Percentiles rank a stretch among this genome's conserved stretches.
phyloP scores from a whole-genome alignment of 2,329 filamentous ascomycete species.

The Byssoonygena ceratinophila region DNA sequence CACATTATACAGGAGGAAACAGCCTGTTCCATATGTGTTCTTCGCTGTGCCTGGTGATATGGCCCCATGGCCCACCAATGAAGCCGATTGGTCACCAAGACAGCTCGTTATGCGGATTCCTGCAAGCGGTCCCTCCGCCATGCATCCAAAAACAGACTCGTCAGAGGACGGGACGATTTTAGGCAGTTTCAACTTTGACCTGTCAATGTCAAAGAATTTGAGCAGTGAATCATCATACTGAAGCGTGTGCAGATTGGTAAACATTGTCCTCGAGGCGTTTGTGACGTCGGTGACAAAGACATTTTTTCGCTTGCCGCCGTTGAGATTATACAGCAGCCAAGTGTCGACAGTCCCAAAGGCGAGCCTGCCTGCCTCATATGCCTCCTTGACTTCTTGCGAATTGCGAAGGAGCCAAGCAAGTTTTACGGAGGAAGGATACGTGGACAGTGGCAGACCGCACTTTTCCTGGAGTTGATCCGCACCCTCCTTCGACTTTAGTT shows the following conservation, averaged over 20 bases:
- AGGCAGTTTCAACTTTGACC: slow-evolving; percentile 60
- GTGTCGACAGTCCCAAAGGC: slow-evolving; percentile 81
- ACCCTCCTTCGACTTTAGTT: slow-evolving; percentile 57
- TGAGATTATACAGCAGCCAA: slow-evolving; percentile 74
- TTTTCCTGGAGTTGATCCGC: slow-evolving; percentile 59
- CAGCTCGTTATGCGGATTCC: slow-evolving; percentile 71
- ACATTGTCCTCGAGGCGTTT: slow-evolving; percentile 87
- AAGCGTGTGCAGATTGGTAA: slow-evolving; percentile 75
- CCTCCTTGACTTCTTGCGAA: slow-evolving; percentile 55
- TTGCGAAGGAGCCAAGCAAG: slow-evolving; percentile 72
- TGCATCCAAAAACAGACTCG: slow-evolving; percentile 57
- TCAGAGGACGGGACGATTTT: slow-evolving; percentile 75
- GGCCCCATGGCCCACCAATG: slow-evolving; percentile 73
- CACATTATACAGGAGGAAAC: slow-evolving; percentile 82
- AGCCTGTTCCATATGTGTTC: slow-evolving; percentile 85
- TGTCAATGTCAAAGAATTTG: slow-evolving; percentile 68
- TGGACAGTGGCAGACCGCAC: slow-evolving; percentile 74
- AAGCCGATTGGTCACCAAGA: slow-evolving; percentile 76
- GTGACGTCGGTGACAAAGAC: slow-evolving; percentile 75
- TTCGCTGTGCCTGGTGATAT: slow-evolving; percentile 75
- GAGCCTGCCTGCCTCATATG: slow-evolving; percentile 65
- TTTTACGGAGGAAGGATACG: slow-evolving; percentile 79
- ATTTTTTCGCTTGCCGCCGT: slow-evolving; percentile 57
- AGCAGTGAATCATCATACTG: slow-evolving; percentile 69
- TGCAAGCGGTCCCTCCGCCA: slow-evolving; percentile 55